Evolutionary conservation across 2,329 filamentous ascomycete species (phyloP), one percentile per base, ranked within the genome.

Genomic region (Dothiorella sarmentorum): DNA sequence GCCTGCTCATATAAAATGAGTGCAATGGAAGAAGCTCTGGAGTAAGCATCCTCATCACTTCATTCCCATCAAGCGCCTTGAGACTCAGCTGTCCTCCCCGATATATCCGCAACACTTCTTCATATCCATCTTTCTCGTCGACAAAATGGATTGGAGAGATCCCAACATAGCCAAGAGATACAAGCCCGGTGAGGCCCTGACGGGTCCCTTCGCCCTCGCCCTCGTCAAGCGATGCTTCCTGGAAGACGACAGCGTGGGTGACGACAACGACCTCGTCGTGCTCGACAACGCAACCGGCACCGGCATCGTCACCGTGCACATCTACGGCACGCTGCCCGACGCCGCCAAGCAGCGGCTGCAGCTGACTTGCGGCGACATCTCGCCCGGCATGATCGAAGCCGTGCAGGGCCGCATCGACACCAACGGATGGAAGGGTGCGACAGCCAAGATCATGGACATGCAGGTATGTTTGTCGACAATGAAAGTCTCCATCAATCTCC

Each of bases 231-330:
- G 40, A 66, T 67, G 11, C 33, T 75, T 2, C n/a, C n/a, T n/a
- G n/a, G n/a, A n/a, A n/a, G 57, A 64, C 22, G 45, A 62, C 9
- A 37, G 18, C 3, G 17, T 37, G 31, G 7, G 26, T 18, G 60
- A 61, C 18, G 60, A 66, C 9, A 53, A 56, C 9, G 35, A 59
- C 13, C 62, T 73, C 2, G 63, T 68, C 7, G 61, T 84, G 22
- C 66, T 85, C 10, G 82, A 85, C 60, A 77, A 77, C 61, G 81
- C 79, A 6, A 84, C 82, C 58, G 82, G 82, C 0, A 73, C 75
- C 3, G 82, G 81, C 0, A 72, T 81, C 15, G 71, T 82, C 11
- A 77, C 77, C 1, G 74, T 76, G 7, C 67, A 77, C 24, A 63
- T 83, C 13, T 75, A 81, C 58, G 65, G 66, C 9, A 66, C 64